Base-by-base conservation (phyloP, 1,284 basidiomycete species). In the Puccinia triticina region DNA sequence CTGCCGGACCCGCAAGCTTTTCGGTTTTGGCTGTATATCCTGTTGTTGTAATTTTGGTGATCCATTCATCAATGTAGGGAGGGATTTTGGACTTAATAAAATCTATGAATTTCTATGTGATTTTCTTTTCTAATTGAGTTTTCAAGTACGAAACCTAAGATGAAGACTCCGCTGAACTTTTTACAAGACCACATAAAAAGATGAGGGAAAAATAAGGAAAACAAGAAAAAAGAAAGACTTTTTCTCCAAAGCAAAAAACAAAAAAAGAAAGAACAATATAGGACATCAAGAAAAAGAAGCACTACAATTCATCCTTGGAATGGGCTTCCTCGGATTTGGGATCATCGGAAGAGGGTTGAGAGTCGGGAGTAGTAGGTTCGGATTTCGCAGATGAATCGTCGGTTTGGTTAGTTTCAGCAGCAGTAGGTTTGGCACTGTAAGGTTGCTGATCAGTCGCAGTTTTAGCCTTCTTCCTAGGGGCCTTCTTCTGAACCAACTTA, bases 401-500 rank as follows among this genome's bases (percentile, higher is more conserved):
- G 37, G 75, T 64, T 37, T 59, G 26, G 43, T 77, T 67, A 34
- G 34, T 57, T 21, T 74, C 72, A 26, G 69, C 5, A 40, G 69
- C 12, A 1, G 73, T 57, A 29, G 82, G 55, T 78, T 83, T 83
- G 73, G 73, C 34, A 61, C 67, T 81, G 40, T 83, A 76, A 50
- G 61, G 37, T 21, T 37, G 57, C 48, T 66, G 57, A 48, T 66
- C 40, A 37, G n/a, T 5, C 40, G 72, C 10, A 1, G n/a, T 48
- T 50, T 48, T 73, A n/a, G 29, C 0, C 37, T 85, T 83, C 29
- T 86, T 87, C 84, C 86, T 86, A 50, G 85, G 84, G 48, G 86
- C 85, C 66, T 85, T 84, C 66, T 86, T 84, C 77, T 84, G 84
- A 74, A 84, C 83, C 59, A 87, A 83, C 82, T 86, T 85, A n/a